A percentile compares a stretch with the other conserved stretches of the same genome.
These are phyloP conservation scores for Pluteus cervinus DNA, from an alignment of 768 basidiomycete species.

Conservation along the genomic window DNA sequence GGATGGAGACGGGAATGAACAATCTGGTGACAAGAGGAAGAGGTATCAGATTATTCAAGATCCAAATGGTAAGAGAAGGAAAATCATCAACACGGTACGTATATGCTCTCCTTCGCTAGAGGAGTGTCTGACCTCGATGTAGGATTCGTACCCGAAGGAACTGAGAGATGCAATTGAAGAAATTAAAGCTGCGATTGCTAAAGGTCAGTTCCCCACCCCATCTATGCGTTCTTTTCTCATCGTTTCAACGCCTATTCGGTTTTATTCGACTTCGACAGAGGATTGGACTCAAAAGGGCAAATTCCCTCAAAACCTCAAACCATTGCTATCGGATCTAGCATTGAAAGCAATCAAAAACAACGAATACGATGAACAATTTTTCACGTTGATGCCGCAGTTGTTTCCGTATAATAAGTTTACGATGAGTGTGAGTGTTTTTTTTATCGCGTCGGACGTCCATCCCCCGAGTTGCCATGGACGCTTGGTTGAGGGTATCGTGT, in stretches of 20 bases:
- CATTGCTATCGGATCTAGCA: conserved; percentile 63
- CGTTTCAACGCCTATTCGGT: neutral
- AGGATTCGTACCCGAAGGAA: conserved; percentile 73
- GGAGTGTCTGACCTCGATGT: neutral
- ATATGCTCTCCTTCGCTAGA: no score
- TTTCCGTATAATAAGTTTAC: conserved; percentile 97
- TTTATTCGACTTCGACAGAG: conserved; percentile 34
- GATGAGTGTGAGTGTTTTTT: conserved; percentile 58
- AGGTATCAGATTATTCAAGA: conserved; percentile 46
- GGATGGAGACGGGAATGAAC: no score
- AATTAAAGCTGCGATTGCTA: conserved; percentile 53
- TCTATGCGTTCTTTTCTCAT: neutral
- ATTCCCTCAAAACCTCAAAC: conserved; percentile 81
- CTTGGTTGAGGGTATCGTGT: no score
- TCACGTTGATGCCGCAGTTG: conserved; percentile 77
- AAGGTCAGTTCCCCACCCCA: conserved; percentile 33
- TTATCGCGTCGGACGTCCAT: neutral
- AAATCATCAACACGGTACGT: conserved; percentile 60
- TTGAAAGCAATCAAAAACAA: conserved; percentile 75
- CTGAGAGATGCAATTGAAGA: no score
- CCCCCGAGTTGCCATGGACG: no score
- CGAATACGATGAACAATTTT: conserved; percentile 91
- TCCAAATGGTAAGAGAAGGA: conserved; percentile 70
- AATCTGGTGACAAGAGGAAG: conserved; percentile 49
- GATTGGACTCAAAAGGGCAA: conserved; percentile 79